Conservation (phyloP, 2,329 filamentous ascomycete species). For the Sporothrix protearum region DNA sequence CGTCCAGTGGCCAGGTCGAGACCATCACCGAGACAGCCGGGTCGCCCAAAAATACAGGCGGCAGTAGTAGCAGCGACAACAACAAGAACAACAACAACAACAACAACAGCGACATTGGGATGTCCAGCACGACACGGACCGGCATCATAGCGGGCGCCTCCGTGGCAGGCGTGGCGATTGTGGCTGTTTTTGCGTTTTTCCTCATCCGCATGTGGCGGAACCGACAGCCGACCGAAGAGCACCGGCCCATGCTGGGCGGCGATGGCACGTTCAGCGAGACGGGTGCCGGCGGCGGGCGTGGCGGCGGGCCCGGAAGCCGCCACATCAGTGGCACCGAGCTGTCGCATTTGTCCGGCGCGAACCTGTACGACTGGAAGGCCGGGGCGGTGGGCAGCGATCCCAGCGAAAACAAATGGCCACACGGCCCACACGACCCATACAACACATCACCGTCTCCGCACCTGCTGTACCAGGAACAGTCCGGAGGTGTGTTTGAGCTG, state of each 20-base stretch:
- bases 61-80: neutral
- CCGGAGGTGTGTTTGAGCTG: conserved; percentile 53
- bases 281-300: conserved; percentile 31
- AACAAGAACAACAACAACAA: neutral
- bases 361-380: conserved; percentile 22
- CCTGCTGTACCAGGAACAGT: conserved; percentile 33
- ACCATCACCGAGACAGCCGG: conserved; percentile 24
- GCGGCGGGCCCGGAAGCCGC: neutral
- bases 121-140: conserved; percentile 31
- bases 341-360: conserved; percentile 6
- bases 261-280: neutral
- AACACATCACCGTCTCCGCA: neutral
- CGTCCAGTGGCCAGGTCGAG: conserved; percentile 16
- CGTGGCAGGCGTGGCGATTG: conserved; percentile 28
- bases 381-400: neutral
- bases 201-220: conserved; percentile 31
- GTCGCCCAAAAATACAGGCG: neutral
- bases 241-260: conserved; percentile 33
- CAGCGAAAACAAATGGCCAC: conserved; percentile 7
- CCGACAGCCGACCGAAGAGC: conserved; percentile 31
- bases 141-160: conserved; percentile 32
- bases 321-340: conserved; percentile 1
- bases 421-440: conserved; percentile 9
- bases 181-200: conserved; percentile 28
- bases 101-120: conserved; percentile 19